Percentiles rank a stretch among this genome's conserved stretches.
Evolutionary conservation across 352 stramenopile genomes (phyloP).

Genomic region (Poterioochromonas sp.): DNA sequence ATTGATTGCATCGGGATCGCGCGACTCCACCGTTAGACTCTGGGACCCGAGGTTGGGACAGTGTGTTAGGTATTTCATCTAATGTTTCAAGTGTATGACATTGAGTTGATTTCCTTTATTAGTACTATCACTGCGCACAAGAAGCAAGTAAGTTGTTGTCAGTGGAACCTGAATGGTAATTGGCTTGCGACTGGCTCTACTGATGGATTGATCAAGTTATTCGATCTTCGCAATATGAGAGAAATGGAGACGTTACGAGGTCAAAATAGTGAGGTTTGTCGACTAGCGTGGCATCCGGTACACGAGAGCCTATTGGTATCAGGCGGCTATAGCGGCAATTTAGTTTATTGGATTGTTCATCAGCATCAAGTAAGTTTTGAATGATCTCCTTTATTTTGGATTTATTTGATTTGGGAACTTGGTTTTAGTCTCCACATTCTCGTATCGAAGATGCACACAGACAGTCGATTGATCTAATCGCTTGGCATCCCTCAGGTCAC

Average conservation of each 20-base stretch:
- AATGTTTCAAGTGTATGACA: background rate
- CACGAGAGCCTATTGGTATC: conserved; percentile 90
- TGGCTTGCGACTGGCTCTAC: conserved; percentile 88
- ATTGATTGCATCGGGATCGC: conserved; percentile 84
- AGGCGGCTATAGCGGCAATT: conserved; percentile 88
- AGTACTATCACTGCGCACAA: conserved; percentile 41
- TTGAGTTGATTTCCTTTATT: background rate
- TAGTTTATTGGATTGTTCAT: conserved; percentile 94
- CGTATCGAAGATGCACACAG: conserved; percentile 83
- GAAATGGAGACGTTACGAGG: conserved; percentile 52
- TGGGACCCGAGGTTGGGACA: conserved; percentile 90
- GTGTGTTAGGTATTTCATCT: conserved; percentile 36
- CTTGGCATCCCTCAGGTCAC: conserved; percentile 92
- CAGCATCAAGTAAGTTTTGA: conserved; percentile 47
- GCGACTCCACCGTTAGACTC: conserved; percentile 94
- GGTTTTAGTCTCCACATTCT: conserved; percentile 66
- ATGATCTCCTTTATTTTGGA: background rate
- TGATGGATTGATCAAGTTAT: conserved; percentile 97
- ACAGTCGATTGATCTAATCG: conserved; percentile 92
- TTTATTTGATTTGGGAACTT: conserved; percentile 12
- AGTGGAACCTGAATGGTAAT: conserved; percentile 94
- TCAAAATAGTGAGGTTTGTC: conserved; percentile 41
- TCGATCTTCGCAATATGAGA: conserved; percentile 94
- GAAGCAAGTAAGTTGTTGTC: conserved; percentile 46
- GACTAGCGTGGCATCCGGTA: conserved; percentile 89